Conservation (phyloP, 2,329 filamentous ascomycete genomes). For the Hymenoscyphus fructigenus region DNA sequence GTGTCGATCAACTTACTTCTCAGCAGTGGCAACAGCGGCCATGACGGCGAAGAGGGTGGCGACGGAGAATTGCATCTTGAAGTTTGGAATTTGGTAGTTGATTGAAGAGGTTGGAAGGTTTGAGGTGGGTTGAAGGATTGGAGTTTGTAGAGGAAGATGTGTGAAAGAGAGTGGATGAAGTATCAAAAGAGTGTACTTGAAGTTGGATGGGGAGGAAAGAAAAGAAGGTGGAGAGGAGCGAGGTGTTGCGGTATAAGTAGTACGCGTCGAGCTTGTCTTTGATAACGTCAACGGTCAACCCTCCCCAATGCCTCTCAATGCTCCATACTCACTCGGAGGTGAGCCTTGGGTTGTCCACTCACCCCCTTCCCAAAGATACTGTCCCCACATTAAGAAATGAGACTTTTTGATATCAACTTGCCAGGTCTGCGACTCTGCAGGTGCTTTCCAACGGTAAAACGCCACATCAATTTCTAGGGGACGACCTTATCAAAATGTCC, state of each 20-base stretch:
- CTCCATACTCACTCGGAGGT: constrained; percentile 4
- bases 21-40: constrained; percentile 31
- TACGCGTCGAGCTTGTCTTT: constrained; percentile 17
- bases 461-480: constrained; percentile 3
- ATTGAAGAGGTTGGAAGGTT: constrained; percentile 13
- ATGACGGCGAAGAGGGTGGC: constrained; percentile 33
- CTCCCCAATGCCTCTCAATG: constrained; percentile 15
- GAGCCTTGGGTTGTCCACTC: constrained; percentile 8
- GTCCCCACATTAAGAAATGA: constrained; percentile 18
- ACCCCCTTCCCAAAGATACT: not conserved
- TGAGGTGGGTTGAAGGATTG: constrained; percentile 20
- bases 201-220: constrained; percentile 29
- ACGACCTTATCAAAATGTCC: constrained; percentile 2
- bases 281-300: constrained; percentile 12
- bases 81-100: constrained; percentile 21
- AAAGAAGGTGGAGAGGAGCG: constrained; percentile 12
- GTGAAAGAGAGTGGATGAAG: constrained; percentile 20
- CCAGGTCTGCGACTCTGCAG: not conserved
- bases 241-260: constrained; percentile 18
- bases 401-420: not conserved
- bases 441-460: not conserved
- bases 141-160: constrained; percentile 8
- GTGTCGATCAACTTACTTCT: constrained; percentile 19
- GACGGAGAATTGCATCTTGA: constrained; percentile 39
- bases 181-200: constrained; percentile 36